phyloP scores from a whole-genome alignment of 345 rosid species.

The Dipteronia sinensis region DNA sequence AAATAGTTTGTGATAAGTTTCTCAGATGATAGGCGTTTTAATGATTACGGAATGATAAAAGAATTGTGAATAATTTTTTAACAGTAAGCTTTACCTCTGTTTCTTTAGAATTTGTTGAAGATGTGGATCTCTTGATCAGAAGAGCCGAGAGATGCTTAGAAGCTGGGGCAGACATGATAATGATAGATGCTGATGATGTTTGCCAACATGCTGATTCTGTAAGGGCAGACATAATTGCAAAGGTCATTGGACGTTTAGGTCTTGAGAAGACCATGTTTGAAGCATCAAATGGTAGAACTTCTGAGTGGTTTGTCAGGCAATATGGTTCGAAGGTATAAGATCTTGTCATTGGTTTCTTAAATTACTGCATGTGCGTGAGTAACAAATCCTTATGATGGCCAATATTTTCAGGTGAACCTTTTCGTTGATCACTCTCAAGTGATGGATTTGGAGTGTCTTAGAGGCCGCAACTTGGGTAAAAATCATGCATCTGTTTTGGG shows the following conservation, averaged over 20 bases:
- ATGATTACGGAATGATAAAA: not conserved
- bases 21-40: not conserved
- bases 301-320: constrained; percentile 80
- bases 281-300: constrained; percentile 67
- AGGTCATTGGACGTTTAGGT: constrained; percentile 79
- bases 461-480: constrained; percentile 67
- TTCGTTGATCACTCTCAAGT: constrained; percentile 91
- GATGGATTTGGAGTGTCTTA: constrained; percentile 81
- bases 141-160: constrained; percentile 95
- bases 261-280: constrained; percentile 94
- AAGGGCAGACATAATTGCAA: constrained; percentile 79
- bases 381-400: not conserved
- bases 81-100: constrained; percentile 12
- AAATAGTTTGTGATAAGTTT: not conserved
- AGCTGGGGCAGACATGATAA: constrained; percentile 93
- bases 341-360: not conserved
- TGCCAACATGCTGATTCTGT: constrained; percentile 68
- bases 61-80: not conserved
- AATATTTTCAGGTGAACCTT: constrained; percentile 73
- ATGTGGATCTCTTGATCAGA: constrained; percentile 77
- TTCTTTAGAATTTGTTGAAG: constrained; percentile 69
- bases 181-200: constrained; percentile 92
- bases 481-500: constrained; percentile 53
- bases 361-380: constrained; percentile 17
- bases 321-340: constrained; percentile 77